Conservation (phyloP, 805 yeast species). For the Saccharomycopsis fermentans region DNA sequence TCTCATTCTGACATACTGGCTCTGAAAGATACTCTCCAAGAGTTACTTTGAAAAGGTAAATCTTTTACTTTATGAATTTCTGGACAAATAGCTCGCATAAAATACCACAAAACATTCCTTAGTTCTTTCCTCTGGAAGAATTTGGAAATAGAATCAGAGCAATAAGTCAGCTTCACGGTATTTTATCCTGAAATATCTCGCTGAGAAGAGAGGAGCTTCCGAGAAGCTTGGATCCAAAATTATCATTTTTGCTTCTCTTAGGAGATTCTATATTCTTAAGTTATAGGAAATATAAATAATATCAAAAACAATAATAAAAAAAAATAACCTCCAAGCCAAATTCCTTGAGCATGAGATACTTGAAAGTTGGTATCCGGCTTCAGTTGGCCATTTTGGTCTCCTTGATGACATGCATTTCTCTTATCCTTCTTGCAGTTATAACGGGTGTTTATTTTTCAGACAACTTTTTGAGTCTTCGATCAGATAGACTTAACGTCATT, state of each 20-base stretch:
- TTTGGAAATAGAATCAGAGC: too few species aligned
- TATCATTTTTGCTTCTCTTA: neutral
- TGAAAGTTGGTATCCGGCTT: constrained; percentile 52
- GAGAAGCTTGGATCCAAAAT: neutral
- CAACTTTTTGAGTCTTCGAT: constrained; percentile 50
- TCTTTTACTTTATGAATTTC: too few species aligned
- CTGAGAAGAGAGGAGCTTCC: neutral
- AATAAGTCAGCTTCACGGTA: too few species aligned
- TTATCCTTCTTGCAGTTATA: constrained; percentile 63
- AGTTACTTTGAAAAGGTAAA: too few species aligned
- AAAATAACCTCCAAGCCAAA: neutral
- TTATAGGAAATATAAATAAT: neutral
- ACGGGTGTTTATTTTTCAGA: constrained; percentile 65
- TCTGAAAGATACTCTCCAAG: too few species aligned
- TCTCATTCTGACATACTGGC: too few species aligned
- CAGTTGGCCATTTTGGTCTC: constrained; percentile 67
- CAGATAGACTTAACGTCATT: constrained; percentile 64
- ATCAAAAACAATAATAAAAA: too few species aligned
- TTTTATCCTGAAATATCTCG: neutral
- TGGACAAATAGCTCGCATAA: too few species aligned
- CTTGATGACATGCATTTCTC: constrained; percentile 56
- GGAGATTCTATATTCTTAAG: too few species aligned
- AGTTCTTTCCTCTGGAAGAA: too few species aligned
- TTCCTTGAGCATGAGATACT: neutral
- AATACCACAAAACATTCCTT: too few species aligned